Base-by-base conservation (phyloP, 352 stramenopile genomes). In the Thraustotheca clavata region DNA sequence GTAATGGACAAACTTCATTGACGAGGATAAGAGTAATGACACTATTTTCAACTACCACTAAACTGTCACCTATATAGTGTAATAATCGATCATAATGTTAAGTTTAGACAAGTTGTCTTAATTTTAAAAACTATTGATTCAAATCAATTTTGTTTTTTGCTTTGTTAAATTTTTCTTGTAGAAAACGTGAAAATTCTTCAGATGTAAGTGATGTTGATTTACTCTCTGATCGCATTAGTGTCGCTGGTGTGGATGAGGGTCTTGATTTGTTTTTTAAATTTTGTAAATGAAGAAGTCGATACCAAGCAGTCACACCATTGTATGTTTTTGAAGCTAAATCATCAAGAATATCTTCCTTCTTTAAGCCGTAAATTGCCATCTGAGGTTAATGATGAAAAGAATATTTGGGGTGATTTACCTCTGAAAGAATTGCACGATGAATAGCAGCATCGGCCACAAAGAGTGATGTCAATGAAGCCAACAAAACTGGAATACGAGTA, bases 261-360 rank as follows among this genome's bases (percentile, higher is more conserved):
- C 26, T 22, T 22, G 49, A 34, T 32, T 9, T 24, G 49, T 59
- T 11, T 32, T 65, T 39, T 11, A 54, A 27, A 9, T 11, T 7
- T 9, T 43, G 57, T 26, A 65, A 34, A 34, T 65, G 57, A 29
- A 65, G 26, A 2, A 65, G 39, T 27, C 57, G 57, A 31, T 65
- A 65, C 57, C 57, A 65, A 3, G 57, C 47, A 33, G 57, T 65
- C 20, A 24, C 20, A 4, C n/a, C 57, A 22, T 65, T 65, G 38
- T 65, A 65, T 22, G 57, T 65, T 20, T 65, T 65, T 29, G 57
- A 65, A n/a, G 57, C 57, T 46, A 65, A 65, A 14, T 65, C 57
- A 34, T 65, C 57, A 18, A 54, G 38, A 24, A 65, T 32, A n/a
- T 39, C 18, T 16, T 54, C n/a, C 0, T 43, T 43, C 35, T 65